Evolutionary conservation across 2,329 filamentous ascomycete genomes (phyloP).

Genomic region (Mariannaea elegans): DNA sequence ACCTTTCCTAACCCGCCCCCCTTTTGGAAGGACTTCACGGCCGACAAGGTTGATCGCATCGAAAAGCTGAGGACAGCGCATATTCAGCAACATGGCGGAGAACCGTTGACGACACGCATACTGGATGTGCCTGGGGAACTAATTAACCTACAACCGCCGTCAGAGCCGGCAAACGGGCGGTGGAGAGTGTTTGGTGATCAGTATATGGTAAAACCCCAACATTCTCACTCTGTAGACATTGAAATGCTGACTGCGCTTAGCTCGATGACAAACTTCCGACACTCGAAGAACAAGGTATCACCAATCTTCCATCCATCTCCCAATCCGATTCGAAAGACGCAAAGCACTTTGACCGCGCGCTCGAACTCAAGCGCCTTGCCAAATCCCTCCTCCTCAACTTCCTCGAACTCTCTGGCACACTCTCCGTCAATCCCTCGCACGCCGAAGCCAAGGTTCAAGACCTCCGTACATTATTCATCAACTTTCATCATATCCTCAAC

Average conservation of each 20-base stretch:
- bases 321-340: conserved; percentile 55
- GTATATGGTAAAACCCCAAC: conserved; percentile 58
- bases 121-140: conserved; percentile 74
- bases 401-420: conserved; percentile 76
- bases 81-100: conserved; percentile 43
- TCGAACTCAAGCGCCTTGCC: conserved; percentile 78
- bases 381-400: conserved; percentile 91
- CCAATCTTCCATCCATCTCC: conserved; percentile 65
- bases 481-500: conserved; percentile 93
- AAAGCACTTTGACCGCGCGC: conserved; percentile 69
- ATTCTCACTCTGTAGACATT: not conserved
- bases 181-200: conserved; percentile 79
- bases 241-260: conserved; percentile 41
- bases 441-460: conserved; percentile 79
- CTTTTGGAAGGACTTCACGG: conserved; percentile 89
- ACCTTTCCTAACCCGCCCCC: conserved; percentile 87
- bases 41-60: conserved; percentile 72
- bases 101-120: conserved; percentile 44
- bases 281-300: conserved; percentile 75
- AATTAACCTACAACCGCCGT: conserved; percentile 81
- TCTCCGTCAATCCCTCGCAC: conserved; percentile 48
- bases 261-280: conserved; percentile 70
- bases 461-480: conserved; percentile 83
- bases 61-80: conserved; percentile 53
- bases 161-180: conserved; percentile 73